Evolutionary conservation across 768 basidiomycete genomes (phyloP).

Genomic region (Austroboletus eburneus): DNA sequence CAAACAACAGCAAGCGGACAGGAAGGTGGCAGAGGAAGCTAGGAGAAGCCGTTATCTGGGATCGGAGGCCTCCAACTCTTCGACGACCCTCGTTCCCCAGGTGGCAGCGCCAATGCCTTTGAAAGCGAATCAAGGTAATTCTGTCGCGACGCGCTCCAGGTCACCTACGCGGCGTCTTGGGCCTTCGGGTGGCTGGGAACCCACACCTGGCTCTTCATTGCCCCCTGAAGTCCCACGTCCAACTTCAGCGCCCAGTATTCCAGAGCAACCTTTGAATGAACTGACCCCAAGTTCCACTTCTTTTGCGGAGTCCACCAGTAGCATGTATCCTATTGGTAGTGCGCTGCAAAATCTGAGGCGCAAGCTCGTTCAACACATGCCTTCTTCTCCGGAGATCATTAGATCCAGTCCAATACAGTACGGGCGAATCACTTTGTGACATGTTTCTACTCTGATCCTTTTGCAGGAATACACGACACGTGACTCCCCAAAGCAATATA

Average conservation of each 20-base stretch:
- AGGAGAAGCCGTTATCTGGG: slow-evolving; percentile 24
- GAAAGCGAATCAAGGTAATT: slow-evolving; percentile 1
- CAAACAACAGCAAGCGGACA: slow-evolving; percentile 72
- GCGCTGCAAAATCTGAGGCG: slow-evolving; percentile 27
- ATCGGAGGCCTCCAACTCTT: slow-evolving; percentile 8
- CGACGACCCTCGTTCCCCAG: slow-evolving; percentile 7
- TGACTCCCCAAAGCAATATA: slow-evolving; percentile 43
- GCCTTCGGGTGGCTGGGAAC: slow-evolving; percentile 23
- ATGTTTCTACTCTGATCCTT: neutral
- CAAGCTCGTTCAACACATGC: slow-evolving; percentile 20
- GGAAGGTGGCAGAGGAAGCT: slow-evolving; percentile 49
- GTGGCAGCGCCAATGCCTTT: slow-evolving; percentile 13
- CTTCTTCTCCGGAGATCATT: slow-evolving; percentile 16
- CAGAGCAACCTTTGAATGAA: slow-evolving; percentile 9
- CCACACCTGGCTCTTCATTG: slow-evolving; percentile 11
- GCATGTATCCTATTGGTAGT: slow-evolving; percentile 7
- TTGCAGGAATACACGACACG: slow-evolving; percentile 20
- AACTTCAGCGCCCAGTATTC: neutral
- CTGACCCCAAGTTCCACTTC: neutral
- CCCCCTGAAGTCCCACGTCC: slow-evolving; percentile 1
- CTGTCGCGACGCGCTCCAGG: slow-evolving; percentile 10
- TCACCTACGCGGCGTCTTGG: slow-evolving; percentile 18
- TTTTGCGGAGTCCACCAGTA: slow-evolving; percentile 7
- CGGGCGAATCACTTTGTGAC: neutral
- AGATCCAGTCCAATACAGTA: slow-evolving; percentile 17